These are phyloP conservation scores for Mercurialis annua DNA, from an alignment of 345 rosid genomes.

Conservation along the genomic window DNA sequence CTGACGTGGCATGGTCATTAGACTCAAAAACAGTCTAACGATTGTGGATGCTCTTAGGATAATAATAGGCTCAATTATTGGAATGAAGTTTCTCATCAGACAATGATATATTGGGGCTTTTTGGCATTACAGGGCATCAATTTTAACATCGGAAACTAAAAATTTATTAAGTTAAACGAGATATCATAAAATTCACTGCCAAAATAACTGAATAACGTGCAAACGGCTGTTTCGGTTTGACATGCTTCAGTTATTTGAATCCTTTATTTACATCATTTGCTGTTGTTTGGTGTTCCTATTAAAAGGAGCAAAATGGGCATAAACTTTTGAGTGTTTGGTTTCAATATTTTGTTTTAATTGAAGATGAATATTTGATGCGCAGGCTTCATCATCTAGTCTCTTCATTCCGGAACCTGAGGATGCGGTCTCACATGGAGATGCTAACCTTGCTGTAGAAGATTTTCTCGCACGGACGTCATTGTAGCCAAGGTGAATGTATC, in stretches of 20 bases:
- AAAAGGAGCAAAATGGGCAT: not conserved
- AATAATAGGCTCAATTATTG: too few relatives aligned
- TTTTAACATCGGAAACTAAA: not conserved
- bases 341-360: not conserved
- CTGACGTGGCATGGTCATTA: too few relatives aligned
- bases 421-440: constrained; percentile 92
- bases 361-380: constrained; percentile 21
- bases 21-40: too few relatives aligned
- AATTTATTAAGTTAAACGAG: not conserved
- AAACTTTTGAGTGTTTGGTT: not conserved
- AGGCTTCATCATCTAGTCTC: constrained; percentile 77
- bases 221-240: not conserved
- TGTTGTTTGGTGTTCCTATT: not conserved
- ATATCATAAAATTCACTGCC: not conserved
- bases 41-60: too few relatives aligned
- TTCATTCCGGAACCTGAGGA: constrained; percentile 95
- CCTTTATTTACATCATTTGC: not conserved
- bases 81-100: too few relatives aligned
- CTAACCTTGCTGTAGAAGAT: constrained; percentile 83
- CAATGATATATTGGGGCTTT: not conserved
- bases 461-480: constrained; percentile 58
- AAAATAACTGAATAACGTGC: not conserved
- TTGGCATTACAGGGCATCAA: not conserved
- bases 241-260: not conserved
- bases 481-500: constrained; percentile 8